phyloP scores from a whole-genome alignment of 139 green algal species.

The Diplosphaera chodatii region DNA sequence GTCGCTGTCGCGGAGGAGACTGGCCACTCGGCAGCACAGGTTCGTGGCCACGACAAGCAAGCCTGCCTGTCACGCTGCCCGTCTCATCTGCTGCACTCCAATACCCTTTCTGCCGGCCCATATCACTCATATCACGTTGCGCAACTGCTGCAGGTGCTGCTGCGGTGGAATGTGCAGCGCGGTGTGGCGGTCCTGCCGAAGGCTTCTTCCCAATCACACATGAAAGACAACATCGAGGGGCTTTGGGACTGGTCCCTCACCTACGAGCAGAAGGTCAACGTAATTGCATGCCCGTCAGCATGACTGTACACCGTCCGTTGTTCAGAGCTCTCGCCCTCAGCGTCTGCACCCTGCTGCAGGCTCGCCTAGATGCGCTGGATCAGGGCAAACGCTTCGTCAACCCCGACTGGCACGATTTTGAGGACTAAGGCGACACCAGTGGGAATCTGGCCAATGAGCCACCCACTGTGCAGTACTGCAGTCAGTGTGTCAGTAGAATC shows the following conservation, averaged over 20 bases:
- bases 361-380: constrained; percentile 45
- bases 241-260: constrained; percentile 47
- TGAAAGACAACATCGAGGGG: constrained; percentile 44
- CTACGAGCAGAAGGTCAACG: constrained; percentile 54
- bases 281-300: too few species aligned
- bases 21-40: constrained; percentile 43
- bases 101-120: background rate
- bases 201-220: constrained; percentile 25
- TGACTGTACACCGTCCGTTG: too few species aligned
- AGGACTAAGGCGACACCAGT: constrained; percentile 11
- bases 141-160: constrained; percentile 58
- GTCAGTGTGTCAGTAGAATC: too few species aligned
- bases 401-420: constrained; percentile 44
- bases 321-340: too few species aligned
- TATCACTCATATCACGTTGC: too few species aligned
- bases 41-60: too few species aligned
- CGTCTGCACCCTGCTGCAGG: constrained; percentile 7
- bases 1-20: constrained; percentile 43
- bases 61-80: too few species aligned
- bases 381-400: constrained; percentile 33
- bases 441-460: too few species aligned
- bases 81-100: background rate
- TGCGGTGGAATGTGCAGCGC: constrained; percentile 82
- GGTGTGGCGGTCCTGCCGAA: constrained; percentile 70
- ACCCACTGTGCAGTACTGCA: too few species aligned